Conservation (phyloP, 768 basidiomycete species). For the Boletales sp. region DNA sequence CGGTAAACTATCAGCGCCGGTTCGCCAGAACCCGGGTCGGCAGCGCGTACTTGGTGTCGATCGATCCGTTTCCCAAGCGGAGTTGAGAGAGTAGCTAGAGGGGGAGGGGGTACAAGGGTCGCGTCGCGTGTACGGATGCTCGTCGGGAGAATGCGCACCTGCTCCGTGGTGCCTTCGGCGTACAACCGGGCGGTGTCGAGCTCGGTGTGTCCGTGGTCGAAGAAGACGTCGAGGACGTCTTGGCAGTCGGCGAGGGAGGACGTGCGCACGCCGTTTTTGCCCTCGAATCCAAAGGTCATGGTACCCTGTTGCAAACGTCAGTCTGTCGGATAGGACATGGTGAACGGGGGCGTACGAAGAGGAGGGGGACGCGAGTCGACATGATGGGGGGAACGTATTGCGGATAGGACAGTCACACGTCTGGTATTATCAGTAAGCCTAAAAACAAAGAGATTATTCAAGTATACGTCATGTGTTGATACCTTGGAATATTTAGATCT, state of each 20-base stretch:
- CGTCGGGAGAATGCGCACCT: conserved; percentile 25
- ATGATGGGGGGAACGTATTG: conserved; percentile 3
- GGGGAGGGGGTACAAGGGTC: too few relatives aligned
- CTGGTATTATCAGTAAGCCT: too few relatives aligned
- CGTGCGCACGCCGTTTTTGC: conserved; percentile 40
- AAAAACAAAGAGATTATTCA: too few relatives aligned
- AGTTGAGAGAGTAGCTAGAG: conserved; percentile 40
- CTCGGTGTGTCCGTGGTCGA: conserved; percentile 39
- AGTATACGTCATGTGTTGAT: too few relatives aligned
- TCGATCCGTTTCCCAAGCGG: conserved; percentile 35
- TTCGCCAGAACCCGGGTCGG: too few relatives aligned
- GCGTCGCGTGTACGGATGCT: too few relatives aligned
- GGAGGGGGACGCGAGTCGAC: conserved; percentile 27
- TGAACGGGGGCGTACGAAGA: conserved; percentile 17
- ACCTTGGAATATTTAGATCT: too few relatives aligned
- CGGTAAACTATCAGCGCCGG: too few relatives aligned
- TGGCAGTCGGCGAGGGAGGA: conserved; percentile 35
- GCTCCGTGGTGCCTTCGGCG: conserved; percentile 53
- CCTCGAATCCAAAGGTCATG: conserved; percentile 42
- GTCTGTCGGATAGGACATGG: background rate
- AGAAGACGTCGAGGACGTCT: conserved; percentile 44
- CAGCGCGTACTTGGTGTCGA: conserved; percentile 45
- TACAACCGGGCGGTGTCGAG: conserved; percentile 53
- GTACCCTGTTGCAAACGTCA: conserved; percentile 36
- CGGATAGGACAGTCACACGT: too few relatives aligned